phyloP scores from a whole-genome alignment of 176 grass and related monocot genomes.

The Lolium perenne region DNA sequence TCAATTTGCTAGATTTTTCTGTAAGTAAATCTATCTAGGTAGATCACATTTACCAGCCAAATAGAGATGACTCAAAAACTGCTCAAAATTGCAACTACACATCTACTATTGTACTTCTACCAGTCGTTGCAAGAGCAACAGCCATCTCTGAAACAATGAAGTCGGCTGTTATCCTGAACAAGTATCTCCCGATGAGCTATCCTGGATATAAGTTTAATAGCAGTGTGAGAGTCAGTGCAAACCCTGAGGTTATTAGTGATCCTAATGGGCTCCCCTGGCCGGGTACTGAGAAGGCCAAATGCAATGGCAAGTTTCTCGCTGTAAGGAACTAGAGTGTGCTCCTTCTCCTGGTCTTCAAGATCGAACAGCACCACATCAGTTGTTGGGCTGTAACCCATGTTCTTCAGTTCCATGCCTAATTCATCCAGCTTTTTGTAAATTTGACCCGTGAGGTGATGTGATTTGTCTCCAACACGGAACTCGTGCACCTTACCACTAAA shows the following conservation, averaged over 20 bases:
- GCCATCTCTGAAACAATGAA: constrained; percentile 76
- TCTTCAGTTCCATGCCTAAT: constrained; percentile 60
- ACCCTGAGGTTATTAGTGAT: constrained; percentile 70
- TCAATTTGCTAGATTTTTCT: background rate
- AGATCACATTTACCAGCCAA: background rate
- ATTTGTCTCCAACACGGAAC: constrained; percentile 66
- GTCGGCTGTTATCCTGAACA: constrained; percentile 67
- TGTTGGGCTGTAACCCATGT: constrained; percentile 61
- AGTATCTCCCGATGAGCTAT: constrained; percentile 57
- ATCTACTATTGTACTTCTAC: constrained; percentile 35
- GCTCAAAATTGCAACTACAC: background rate
- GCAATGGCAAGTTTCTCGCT: constrained; percentile 75
- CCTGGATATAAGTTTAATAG: constrained; percentile 66
- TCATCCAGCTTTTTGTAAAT: constrained; percentile 49
- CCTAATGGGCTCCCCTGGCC: constrained; percentile 57
- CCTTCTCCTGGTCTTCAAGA: constrained; percentile 68
- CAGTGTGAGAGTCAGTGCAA: constrained; percentile 61
- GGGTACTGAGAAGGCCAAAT: constrained; percentile 53
- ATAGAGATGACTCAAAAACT: background rate
- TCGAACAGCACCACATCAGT: constrained; percentile 75
- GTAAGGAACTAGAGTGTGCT: constrained; percentile 64
- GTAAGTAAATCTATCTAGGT: constrained; percentile 1
- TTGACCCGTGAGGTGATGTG: constrained; percentile 41
- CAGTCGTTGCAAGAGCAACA: constrained; percentile 70
- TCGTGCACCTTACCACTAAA: constrained; percentile 56